Evolutionary conservation across 495 filamentous ascomycete species (phyloP).

Genomic region (Aspergillus sclerotiicarbonarius): DNA sequence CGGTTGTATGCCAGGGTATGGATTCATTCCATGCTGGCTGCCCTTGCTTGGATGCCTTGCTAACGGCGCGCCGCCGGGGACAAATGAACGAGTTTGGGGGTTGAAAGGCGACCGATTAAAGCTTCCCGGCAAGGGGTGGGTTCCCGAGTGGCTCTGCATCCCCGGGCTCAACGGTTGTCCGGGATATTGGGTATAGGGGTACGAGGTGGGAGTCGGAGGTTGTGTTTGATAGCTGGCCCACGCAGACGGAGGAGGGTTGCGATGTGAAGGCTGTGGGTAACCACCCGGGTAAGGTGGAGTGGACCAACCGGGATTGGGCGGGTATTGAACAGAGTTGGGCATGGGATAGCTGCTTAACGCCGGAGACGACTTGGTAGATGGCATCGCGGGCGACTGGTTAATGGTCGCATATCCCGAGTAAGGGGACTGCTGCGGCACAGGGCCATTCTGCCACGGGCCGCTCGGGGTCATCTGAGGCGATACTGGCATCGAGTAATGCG

Average conservation of each 20-base stretch:
- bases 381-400: conserved; percentile 39
- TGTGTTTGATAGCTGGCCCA: conserved; percentile 41
- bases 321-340: conserved; percentile 32
- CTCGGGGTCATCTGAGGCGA: conserved; percentile 40
- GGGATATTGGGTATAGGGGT: conserved; percentile 75
- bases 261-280: conserved; percentile 44
- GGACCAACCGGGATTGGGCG: conserved; percentile 33
- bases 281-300: conserved; percentile 34
- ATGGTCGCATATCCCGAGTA: conserved; percentile 41
- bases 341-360: conserved; percentile 41
- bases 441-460: conserved; percentile 39
- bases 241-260: conserved; percentile 34
- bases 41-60: conserved; percentile 32
- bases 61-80: conserved; percentile 53
- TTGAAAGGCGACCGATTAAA: conserved; percentile 86
- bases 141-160: conserved; percentile 52
- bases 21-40: conserved; percentile 30
- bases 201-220: conserved; percentile 52
- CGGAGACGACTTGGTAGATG: conserved; percentile 43
- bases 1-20: conserved; percentile 29
- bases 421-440: conserved; percentile 38
- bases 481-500: conserved; percentile 38
- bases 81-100: conserved; percentile 85
- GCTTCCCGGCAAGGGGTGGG: conserved; percentile 77
- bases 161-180: conserved; percentile 63